A percentile compares a stretch with the other conserved stretches of the same genome.
Evolutionary conservation across 2,329 filamentous ascomycete species (phyloP).

Genomic region (Tolypocladium cylindrosporum): DNA sequence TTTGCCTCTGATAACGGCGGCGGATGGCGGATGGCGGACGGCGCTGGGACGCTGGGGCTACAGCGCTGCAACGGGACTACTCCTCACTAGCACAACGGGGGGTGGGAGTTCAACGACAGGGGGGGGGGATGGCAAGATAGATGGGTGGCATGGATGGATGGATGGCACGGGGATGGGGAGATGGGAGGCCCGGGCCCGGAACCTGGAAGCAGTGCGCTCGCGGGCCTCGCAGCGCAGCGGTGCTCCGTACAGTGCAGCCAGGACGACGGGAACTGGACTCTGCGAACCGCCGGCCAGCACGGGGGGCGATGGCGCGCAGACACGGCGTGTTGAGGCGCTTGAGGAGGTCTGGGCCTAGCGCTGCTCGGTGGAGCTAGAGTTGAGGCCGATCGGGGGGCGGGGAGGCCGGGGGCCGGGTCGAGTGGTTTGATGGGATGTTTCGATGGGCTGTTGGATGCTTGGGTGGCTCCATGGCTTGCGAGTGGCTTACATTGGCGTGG

Average conservation of each 20-base stretch:
- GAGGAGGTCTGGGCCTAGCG: not conserved
- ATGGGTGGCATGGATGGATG: too few relatives aligned
- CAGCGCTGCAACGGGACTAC: not conserved
- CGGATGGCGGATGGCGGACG: not conserved
- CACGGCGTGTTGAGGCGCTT: not conserved
- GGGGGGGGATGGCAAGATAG: not conserved
- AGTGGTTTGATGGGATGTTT: not conserved
- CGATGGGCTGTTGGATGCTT: not conserved
- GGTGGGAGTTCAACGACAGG: not conserved
- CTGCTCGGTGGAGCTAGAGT: slow-evolving; percentile 1
- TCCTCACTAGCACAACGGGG: not conserved
- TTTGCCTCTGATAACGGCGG: not conserved
- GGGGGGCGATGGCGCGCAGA: not conserved
- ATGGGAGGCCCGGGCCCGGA: not conserved
- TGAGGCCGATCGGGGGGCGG: not conserved
- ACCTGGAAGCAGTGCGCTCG: not conserved
- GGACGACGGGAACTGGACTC: not conserved
- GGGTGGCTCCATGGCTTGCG: not conserved
- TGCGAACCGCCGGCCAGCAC: not conserved
- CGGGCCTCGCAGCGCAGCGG: not conserved
- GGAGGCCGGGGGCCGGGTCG: not conserved
- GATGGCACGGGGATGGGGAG: not conserved
- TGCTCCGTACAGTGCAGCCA: not conserved
- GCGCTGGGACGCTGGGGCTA: not conserved
- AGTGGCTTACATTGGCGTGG: not conserved